These are phyloP conservation scores for Rhodotorula glutinis DNA, from an alignment of 1,284 basidiomycete species.

Conservation along the genomic window DNA sequence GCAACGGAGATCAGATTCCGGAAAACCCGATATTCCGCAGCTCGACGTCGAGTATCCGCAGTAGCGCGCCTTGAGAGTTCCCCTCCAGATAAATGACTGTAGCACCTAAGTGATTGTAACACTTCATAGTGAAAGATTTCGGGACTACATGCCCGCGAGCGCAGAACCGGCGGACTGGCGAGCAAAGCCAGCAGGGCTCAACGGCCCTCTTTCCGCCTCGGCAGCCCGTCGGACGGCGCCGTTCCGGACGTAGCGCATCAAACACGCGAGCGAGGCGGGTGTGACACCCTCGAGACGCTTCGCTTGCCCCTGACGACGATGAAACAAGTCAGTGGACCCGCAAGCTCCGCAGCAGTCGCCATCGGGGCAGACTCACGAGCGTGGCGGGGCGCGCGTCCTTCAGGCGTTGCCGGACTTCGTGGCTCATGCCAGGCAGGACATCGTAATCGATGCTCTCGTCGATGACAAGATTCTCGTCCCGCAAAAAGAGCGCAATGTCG, in stretches of 20 bases:
- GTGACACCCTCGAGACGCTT: slow-evolving; percentile 87
- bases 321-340: neutral
- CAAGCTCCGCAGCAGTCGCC: no score
- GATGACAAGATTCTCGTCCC: slow-evolving; percentile 69
- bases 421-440: slow-evolving; percentile 64
- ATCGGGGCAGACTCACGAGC: slow-evolving; percentile 53
- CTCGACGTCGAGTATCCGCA: no score
- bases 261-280: slow-evolving; percentile 62
- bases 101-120: no score
- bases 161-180: neutral
- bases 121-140: no score
- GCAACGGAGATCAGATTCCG: no score
- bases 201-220: slow-evolving; percentile 4
- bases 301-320: slow-evolving; percentile 62
- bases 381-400: slow-evolving; percentile 62
- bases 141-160: neutral
- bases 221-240: slow-evolving; percentile 1
- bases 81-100: no score
- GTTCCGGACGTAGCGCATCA: slow-evolving; percentile 60
- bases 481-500: slow-evolving; percentile 60
- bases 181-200: neutral
- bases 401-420: slow-evolving; percentile 69
- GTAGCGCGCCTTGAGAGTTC: no score
- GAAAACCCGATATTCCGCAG: no score
- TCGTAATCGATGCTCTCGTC: slow-evolving; percentile 69